A percentile compares a stretch with the other conserved stretches of the same genome.
Evolutionary conservation across 148 eudicot species (phyloP).

Genomic region (Nyssa sinensis): DNA sequence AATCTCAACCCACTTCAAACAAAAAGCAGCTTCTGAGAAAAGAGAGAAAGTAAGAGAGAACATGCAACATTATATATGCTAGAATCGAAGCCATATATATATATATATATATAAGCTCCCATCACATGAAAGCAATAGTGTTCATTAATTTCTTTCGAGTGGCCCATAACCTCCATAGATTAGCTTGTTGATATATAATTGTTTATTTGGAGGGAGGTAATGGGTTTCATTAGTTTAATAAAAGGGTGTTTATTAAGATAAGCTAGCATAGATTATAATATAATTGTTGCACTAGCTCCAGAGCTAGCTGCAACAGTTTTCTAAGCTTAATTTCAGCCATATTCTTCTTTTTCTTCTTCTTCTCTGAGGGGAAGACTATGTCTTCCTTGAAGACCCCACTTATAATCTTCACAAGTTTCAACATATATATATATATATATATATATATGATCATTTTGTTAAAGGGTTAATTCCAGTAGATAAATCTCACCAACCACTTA

Average conservation of each 20-base stretch:
- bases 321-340: background rate
- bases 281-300: constrained; percentile 3
- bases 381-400: no score
- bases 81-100: background rate
- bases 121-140: constrained; percentile 13
- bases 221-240: constrained; percentile 11
- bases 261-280: background rate
- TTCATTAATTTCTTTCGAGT: background rate
- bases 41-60: no score
- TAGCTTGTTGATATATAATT: background rate
- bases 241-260: background rate
- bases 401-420: no score
- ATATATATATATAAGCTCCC: background rate
- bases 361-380: no score
- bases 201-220: background rate
- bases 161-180: background rate
- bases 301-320: constrained; percentile 3
- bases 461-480: no score
- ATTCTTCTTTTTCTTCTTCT: background rate
- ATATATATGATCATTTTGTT: no score
- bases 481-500: no score
- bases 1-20: background rate
- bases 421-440: no score
- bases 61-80: constrained; percentile 7
- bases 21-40: constrained; percentile 8